These are phyloP conservation scores for Podila epicladia DNA, from an alignment of 192 early-diverging fungal genomes.

Conservation along the genomic window DNA sequence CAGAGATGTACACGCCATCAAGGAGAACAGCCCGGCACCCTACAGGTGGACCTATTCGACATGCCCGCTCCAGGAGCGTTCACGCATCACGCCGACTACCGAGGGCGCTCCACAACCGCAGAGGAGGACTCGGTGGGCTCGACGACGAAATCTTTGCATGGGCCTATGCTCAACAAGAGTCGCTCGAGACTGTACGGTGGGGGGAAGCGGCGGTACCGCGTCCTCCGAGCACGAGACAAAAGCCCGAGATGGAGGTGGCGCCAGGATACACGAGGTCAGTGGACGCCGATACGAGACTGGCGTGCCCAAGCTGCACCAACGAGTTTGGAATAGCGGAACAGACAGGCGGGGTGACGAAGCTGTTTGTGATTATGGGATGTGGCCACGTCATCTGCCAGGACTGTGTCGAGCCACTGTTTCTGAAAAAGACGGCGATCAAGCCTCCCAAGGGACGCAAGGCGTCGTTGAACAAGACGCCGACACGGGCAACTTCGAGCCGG, in stretches of 20 bases:
- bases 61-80: too few species aligned
- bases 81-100: neutral
- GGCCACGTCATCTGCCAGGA: slow-evolving; percentile 36
- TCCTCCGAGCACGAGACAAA: neutral
- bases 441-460: neutral
- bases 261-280: slow-evolving; percentile 21
- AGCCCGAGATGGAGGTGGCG: neutral
- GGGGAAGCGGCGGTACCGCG: neutral
- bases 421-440: slow-evolving; percentile 9
- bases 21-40: neutral
- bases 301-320: slow-evolving; percentile 14
- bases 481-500: too few species aligned
- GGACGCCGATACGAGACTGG: neutral
- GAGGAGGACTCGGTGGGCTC: neutral
- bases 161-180: neutral
- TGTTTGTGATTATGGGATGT: slow-evolving; percentile 31
- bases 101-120: neutral
- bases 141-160: neutral
- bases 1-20: neutral
- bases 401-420: slow-evolving; percentile 22
- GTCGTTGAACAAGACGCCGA: too few species aligned
- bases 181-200: neutral
- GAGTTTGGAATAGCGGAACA: slow-evolving; percentile 15
- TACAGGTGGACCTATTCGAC: neutral
- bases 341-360: slow-evolving; percentile 1